These are phyloP conservation scores for Byssothecium circinans DNA, from an alignment of 2,329 filamentous ascomycete genomes.

Conservation along the genomic window DNA sequence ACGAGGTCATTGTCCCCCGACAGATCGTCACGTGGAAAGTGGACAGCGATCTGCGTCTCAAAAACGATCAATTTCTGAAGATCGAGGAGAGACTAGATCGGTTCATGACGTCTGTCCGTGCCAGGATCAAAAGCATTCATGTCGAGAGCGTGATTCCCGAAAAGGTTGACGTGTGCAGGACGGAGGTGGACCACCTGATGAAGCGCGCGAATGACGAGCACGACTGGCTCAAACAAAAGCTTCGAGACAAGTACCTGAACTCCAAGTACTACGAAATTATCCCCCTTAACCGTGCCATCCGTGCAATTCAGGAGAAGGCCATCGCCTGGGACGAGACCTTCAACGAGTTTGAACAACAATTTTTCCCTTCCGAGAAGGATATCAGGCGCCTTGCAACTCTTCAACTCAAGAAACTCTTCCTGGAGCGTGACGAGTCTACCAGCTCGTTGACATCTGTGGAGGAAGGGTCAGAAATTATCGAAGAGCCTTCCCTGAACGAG, in stretches of 20 bases:
- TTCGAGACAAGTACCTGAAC: conserved; percentile 88
- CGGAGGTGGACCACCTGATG: conserved; percentile 75
- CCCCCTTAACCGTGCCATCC: conserved; percentile 83
- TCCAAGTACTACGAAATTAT: conserved; percentile 97
- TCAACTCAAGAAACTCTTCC: conserved; percentile 92
- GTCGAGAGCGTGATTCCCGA: conserved; percentile 89
- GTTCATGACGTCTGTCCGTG: conserved; percentile 86
- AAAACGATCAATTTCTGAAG: conserved; percentile 85
- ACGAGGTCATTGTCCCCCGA: conserved; percentile 91
- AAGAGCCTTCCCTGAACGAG: conserved; percentile 35
- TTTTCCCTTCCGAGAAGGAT: conserved; percentile 92
- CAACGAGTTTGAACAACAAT: conserved; percentile 86
- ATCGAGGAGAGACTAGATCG: conserved; percentile 80
- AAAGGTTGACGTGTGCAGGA: conserved; percentile 77
- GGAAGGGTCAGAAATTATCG: conserved; percentile 56
- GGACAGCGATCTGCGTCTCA: conserved; percentile 85
- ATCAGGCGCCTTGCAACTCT: conserved; percentile 88
- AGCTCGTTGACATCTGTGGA: conserved; percentile 73
- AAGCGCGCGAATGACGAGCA: conserved; percentile 86
- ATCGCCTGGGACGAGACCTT: conserved; percentile 93
- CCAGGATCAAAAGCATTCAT: conserved; percentile 82
- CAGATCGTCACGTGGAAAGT: conserved; percentile 96
- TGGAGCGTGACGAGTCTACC: conserved; percentile 79
- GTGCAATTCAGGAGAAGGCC: conserved; percentile 89
- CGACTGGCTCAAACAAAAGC: conserved; percentile 67